Percentiles rank a stretch among this genome's conserved stretches.
Conservation (phyloP, 1,139 yeast genomes). For the Geotrichum australiense region DNA sequence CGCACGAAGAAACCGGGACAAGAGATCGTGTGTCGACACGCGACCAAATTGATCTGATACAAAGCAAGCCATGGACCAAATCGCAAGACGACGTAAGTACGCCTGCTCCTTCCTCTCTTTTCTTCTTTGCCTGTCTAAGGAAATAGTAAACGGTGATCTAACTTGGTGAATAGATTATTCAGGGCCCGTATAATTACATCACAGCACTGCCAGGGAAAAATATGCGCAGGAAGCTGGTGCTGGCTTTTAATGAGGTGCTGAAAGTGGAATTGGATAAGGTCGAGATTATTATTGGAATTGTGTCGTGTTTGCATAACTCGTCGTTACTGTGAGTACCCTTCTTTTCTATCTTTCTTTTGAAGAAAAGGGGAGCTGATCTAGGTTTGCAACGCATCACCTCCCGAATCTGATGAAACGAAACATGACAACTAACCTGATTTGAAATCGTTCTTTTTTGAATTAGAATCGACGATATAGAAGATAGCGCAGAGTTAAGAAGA, state of each 20-base stretch:
- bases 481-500: conserved; percentile 58
- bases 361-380: no score
- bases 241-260: conserved; percentile 45
- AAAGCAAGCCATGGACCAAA: no score
- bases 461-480: conserved; percentile 80
- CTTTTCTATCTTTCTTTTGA: no score
- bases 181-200: conserved; percentile 49
- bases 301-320: conserved; percentile 57
- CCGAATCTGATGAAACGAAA: no score
- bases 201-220: conserved; percentile 50
- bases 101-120: no score
- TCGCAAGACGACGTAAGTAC: no score
- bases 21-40: no score
- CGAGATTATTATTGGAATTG: conserved; percentile 38
- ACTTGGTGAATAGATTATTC: conserved; percentile 32
- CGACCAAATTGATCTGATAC: no score
- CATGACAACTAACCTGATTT: conserved; percentile 1
- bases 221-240: conserved; percentile 43
- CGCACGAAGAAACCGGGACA: no score
- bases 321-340: conserved; percentile 40
- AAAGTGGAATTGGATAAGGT: conserved; percentile 37
- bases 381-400: no score
- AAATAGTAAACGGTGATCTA: no score
- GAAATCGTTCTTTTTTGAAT: background rate
- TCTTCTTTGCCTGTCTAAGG: no score